Evolutionary conservation across 768 basidiomycete species (phyloP).

Genomic region (Cyclocybe cylindracea): DNA sequence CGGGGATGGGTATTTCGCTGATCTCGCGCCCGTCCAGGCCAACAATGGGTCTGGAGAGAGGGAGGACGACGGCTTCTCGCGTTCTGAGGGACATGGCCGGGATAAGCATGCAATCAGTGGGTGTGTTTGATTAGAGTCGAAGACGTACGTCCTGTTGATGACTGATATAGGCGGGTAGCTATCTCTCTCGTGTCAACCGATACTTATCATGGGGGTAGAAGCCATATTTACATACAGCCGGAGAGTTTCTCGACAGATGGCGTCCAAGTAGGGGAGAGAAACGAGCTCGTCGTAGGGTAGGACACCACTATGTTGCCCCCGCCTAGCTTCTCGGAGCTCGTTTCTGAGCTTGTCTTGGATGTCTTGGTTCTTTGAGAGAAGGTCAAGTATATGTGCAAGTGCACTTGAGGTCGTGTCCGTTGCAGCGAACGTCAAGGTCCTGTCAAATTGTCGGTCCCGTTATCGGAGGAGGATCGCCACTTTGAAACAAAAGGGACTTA

Average conservation of each 20-base stretch:
- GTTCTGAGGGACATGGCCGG: conserved; percentile 9
- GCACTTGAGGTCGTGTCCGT: conserved; percentile 26
- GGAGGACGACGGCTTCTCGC: conserved; percentile 19
- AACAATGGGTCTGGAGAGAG: too few species aligned
- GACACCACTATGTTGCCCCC: conserved; percentile 22
- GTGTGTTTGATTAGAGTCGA: background rate
- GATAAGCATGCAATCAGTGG: background rate
- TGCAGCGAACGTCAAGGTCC: conserved; percentile 24
- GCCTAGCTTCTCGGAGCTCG: conserved; percentile 21
- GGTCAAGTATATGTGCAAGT: conserved; percentile 16
- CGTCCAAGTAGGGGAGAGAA: conserved; percentile 35
- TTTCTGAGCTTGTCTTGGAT: conserved; percentile 21
- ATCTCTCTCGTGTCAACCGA: background rate
- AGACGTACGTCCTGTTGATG: conserved; percentile 17
- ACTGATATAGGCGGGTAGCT: conserved; percentile 25
- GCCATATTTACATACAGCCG: conserved; percentile 25
- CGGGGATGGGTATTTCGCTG: too few species aligned
- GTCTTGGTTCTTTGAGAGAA: conserved; percentile 17
- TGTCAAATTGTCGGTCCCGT: background rate
- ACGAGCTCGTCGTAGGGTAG: conserved; percentile 38
- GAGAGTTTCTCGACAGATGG: conserved; percentile 36
- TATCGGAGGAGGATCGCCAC: background rate
- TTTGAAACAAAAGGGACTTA: background rate
- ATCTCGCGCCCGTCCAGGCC: too few species aligned
- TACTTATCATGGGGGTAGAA: background rate